These are phyloP conservation scores for Daldinia loculata DNA, from an alignment of 495 filamentous ascomycete genomes.

Conservation along the genomic window DNA sequence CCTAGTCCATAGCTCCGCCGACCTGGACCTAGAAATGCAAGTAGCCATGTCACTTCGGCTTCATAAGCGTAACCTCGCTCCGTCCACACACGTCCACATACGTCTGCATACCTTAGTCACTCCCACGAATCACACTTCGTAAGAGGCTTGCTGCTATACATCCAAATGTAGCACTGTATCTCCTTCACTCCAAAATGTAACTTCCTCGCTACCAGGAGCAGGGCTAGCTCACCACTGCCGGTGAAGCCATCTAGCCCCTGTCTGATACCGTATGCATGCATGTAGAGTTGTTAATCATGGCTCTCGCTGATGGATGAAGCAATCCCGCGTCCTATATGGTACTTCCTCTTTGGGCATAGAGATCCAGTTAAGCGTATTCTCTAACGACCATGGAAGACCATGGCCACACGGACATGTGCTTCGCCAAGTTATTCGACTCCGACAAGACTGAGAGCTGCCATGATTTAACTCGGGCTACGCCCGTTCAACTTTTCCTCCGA, in stretches of 20 bases:
- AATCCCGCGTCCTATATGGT: slow-evolving; percentile 18
- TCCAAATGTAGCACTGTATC: slow-evolving; percentile 25
- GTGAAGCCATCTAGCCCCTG: slow-evolving; percentile 8
- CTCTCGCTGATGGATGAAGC: slow-evolving; percentile 16
- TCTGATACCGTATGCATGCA: slow-evolving; percentile 16
- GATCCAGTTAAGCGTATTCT: slow-evolving; percentile 6
- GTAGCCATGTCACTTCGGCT: slow-evolving; percentile 22
- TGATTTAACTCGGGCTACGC: slow-evolving; percentile 27
- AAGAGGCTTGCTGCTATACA: slow-evolving; percentile 13
- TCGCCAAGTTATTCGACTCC: slow-evolving; percentile 19
- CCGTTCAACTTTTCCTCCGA: not conserved
- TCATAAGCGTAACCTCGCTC: slow-evolving; percentile 7
- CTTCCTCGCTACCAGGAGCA: slow-evolving; percentile 13
- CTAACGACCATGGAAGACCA: not conserved
- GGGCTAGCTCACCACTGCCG: slow-evolving; percentile 12
- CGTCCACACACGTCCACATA: not conserved
- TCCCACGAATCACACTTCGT: slow-evolving; percentile 11
- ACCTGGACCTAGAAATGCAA: slow-evolving; percentile 26
- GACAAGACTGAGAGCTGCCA: slow-evolving; percentile 1
- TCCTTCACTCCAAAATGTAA: slow-evolving; percentile 32
- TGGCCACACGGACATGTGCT: slow-evolving; percentile 27
- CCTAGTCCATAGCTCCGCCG: slow-evolving; percentile 23
- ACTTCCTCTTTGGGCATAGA: slow-evolving; percentile 36
- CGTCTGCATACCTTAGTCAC: slow-evolving; percentile 21
- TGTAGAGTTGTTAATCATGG: slow-evolving; percentile 18